Conservation (phyloP, 768 basidiomycete species). For the Podaxis sp. region DNA sequence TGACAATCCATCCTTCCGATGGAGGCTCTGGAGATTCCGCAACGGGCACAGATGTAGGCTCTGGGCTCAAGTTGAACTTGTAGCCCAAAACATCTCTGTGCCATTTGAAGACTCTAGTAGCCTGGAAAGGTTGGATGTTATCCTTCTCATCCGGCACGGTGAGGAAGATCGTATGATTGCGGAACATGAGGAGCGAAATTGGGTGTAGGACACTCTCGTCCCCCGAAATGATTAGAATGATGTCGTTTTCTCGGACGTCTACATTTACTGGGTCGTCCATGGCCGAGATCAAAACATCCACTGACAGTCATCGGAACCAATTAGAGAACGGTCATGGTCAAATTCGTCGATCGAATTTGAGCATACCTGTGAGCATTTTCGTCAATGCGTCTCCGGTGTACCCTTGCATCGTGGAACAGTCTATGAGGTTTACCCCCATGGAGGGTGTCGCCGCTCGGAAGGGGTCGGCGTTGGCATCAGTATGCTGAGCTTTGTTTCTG, state of each 20-base stretch:
- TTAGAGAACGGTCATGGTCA: neutral
- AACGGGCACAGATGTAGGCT: neutral
- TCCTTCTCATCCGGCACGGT: neutral
- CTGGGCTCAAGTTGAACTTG: neutral
- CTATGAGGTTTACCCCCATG: slow-evolving; percentile 3
- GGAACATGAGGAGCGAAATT: neutral
- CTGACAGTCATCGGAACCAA: neutral
- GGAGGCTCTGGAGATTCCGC: neutral
- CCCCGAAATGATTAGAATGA: neutral
- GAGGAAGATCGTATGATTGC: neutral
- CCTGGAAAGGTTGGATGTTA: neutral
- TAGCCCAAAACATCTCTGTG: slow-evolving; percentile 4
- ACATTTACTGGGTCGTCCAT: neutral
- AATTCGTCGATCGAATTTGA: neutral
- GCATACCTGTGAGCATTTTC: neutral
- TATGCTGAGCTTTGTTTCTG: neutral
- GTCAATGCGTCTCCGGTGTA: neutral
- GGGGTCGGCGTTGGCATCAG: neutral
- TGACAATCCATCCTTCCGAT: neutral
- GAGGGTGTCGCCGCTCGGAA: neutral
- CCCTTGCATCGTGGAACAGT: slow-evolving; percentile 1
- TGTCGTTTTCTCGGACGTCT: neutral
- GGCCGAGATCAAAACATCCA: slow-evolving; percentile 2
- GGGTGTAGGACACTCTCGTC: neutral
- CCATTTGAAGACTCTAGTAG: slow-evolving; percentile 7